These are phyloP conservation scores for Candida odintsovae DNA, from an alignment of 805 yeast species.

Conservation along the genomic window DNA sequence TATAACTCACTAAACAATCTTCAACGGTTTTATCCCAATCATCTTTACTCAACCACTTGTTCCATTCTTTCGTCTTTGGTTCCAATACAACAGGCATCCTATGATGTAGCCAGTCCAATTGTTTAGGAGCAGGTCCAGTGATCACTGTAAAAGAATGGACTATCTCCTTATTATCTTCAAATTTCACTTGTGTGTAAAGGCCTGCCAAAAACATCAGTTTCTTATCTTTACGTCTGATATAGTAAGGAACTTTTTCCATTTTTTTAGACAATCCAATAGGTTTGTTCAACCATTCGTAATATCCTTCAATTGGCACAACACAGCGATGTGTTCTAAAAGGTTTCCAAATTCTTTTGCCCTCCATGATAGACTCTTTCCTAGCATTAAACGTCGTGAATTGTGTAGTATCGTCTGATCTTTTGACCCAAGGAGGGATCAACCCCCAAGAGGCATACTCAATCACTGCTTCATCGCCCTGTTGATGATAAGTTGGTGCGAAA, in stretches of 20 bases:
- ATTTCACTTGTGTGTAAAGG: constrained; percentile 29
- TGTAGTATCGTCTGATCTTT: constrained; percentile 27
- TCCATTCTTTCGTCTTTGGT: constrained; percentile 54
- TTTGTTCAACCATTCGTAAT: constrained; percentile 68
- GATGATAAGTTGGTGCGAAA: constrained; percentile 34
- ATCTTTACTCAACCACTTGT: constrained; percentile 52
- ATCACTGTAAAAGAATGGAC: constrained; percentile 58
- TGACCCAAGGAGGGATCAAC: constrained; percentile 63
- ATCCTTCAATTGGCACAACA: constrained; percentile 75
- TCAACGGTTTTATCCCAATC: constrained; percentile 38
- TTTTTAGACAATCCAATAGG: constrained; percentile 25
- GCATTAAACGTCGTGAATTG: constrained; percentile 66
- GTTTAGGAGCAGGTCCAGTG: constrained; percentile 64
- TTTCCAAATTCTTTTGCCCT: constrained; percentile 52
- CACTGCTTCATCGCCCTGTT: constrained; percentile 12
- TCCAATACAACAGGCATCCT: constrained; percentile 73
- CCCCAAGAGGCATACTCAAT: constrained; percentile 74
- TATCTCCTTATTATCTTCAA: constrained; percentile 16
- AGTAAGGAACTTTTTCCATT: constrained; percentile 56
- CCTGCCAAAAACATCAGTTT: constrained; percentile 65
- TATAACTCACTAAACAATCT: constrained; percentile 33
- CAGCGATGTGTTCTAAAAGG: constrained; percentile 50
- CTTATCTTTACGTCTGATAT: constrained; percentile 45
- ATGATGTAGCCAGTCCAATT: constrained; percentile 61
- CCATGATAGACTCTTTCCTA: constrained; percentile 52